Base-by-base conservation (phyloP, 768 basidiomycete species). In the Rhizopogon rudus region DNA sequence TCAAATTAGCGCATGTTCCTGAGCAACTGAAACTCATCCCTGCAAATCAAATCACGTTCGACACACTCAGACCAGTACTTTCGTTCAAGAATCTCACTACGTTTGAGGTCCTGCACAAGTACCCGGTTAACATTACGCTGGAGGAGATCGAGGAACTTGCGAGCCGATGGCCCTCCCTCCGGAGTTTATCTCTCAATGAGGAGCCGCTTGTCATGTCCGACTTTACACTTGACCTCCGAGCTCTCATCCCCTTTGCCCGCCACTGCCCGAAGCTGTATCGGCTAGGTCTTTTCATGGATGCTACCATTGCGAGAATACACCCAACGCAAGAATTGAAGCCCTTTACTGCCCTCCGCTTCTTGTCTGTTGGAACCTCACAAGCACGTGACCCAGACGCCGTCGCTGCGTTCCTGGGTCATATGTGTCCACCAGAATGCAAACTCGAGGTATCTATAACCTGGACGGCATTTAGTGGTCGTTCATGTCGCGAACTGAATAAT, bases 341-440 rank as follows among this genome's bases (percentile, higher is more conserved):
- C 1, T 71, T 71, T 40, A 3, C 28, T 16, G 51, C 58, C 2
- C 64, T 69, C 3, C 29, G 8, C 1, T 44, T 56, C 7, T 44
- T 87, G 10, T 75, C 74, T 14, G 67, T 84, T 58, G 84, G 83
- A 0, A 74, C 81, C 0, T 83, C 82, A n/a, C 65, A 67, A 49
- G 74, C 81, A 28, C 45, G 62, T 1, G 74, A 81, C 12, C 65
- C 74, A 5, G 75, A 70, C 4, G 60, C 75, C 0, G 76, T 79
- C 31, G 76, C 83, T n/a, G 71, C 80, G 9, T 84, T 80, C 60
- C 71, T 87, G 53, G 79, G 79, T 59, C 75, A 75, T n/a, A 60
- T 87, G 3, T 75, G 77, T 40, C 80, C 82, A 0, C 60, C 72
- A 2, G 62, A 63, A 3, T 81, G 77, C 61, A 49, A 37, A 7